phyloP scores from a whole-genome alignment of 75 land plant genomes.

The Picea sitchensis region DNA sequence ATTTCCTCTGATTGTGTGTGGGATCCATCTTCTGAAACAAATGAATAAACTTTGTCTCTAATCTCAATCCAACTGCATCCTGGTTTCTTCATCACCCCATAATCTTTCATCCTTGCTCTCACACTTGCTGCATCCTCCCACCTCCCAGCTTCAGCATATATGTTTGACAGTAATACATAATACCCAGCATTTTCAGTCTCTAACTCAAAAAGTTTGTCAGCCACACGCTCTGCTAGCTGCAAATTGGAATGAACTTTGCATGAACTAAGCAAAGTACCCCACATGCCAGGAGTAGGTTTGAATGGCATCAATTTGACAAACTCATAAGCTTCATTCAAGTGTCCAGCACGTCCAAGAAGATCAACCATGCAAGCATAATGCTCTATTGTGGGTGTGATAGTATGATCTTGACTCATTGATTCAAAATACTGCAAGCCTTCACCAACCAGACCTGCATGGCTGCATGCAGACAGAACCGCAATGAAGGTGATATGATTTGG shows the following conservation, averaged over 20 bases:
- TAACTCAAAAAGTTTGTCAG: not conserved
- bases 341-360: not conserved
- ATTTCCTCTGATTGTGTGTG: not conserved
- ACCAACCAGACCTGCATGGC: not conserved
- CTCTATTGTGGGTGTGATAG: not conserved
- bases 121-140: not conserved
- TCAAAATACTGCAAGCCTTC: not conserved
- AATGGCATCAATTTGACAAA: not conserved
- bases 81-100: not conserved
- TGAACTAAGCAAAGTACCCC: not conserved
- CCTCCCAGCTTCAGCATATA: not conserved
- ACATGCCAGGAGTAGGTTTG: not conserved
- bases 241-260: not conserved
- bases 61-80: not conserved
- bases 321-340: not conserved
- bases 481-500: not conserved
- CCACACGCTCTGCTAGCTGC: not conserved
- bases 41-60: not conserved
- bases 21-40: not conserved
- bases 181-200: not conserved
- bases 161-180: not conserved
- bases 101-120: not conserved
- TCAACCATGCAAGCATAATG: not conserved
- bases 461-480: not conserved
- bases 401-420: not conserved